Evolutionary conservation across 805 yeast species (phyloP).

Genomic region (Candida wancherniae): DNA sequence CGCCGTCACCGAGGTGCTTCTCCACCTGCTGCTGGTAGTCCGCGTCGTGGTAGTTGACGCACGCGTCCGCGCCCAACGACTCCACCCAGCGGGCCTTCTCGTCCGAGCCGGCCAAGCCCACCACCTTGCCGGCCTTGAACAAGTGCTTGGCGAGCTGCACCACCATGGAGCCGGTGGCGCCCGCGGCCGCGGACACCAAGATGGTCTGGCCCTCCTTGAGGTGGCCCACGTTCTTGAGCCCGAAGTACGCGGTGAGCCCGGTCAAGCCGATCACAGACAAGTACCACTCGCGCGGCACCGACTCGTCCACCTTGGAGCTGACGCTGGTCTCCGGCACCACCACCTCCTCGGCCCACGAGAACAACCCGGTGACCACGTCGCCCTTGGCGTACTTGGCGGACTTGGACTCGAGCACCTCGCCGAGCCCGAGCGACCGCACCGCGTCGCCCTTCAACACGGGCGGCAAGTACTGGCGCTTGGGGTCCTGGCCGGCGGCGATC

Average conservation of each 20-base stretch:
- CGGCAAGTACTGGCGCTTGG: constrained; percentile 28
- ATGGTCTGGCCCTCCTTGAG: constrained; percentile 43
- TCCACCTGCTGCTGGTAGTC: constrained; percentile 23
- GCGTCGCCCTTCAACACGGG: constrained; percentile 42
- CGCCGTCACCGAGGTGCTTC: constrained; percentile 39
- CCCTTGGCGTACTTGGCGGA: constrained; percentile 38
- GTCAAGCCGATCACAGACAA: constrained; percentile 52
- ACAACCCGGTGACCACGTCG: constrained; percentile 34
- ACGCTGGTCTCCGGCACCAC: constrained; percentile 27
- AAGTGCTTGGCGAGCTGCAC: constrained; percentile 54
- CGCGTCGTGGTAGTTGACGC: constrained; percentile 49
- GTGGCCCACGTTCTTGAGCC: constrained; percentile 47
- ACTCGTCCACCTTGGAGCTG: constrained; percentile 25
- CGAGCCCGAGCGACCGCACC: constrained; percentile 45
- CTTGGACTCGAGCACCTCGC: constrained; percentile 45
- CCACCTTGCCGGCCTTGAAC: constrained; percentile 49
- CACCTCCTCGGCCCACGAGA: constrained; percentile 48
- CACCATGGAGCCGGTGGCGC: constrained; percentile 64
- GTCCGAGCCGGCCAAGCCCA: constrained; percentile 59
- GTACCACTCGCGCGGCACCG: constrained; percentile 38
- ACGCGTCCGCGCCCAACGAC: constrained; percentile 48
- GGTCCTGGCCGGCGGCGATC: constrained; percentile 37
- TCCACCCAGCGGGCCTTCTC: constrained; percentile 53
- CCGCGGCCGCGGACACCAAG: constrained; percentile 62
- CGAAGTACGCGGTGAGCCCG: constrained; percentile 58